Evolutionary conservation across 2,329 filamentous ascomycete genomes (phyloP), one percentile per base, ranked within the genome.

Genomic region (Gaeumannomyces tritici): DNA sequence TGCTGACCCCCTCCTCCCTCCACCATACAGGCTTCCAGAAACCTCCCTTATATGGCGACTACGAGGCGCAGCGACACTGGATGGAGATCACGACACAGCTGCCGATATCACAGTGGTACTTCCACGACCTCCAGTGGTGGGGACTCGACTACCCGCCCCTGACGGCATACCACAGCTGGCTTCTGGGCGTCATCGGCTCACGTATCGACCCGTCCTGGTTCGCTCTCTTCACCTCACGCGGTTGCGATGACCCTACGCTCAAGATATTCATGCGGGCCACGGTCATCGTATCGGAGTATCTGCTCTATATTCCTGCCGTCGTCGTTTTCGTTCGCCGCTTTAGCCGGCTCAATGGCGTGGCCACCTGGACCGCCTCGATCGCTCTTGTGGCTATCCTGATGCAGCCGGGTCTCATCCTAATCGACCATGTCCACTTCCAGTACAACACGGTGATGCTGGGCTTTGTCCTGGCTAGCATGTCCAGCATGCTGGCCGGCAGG

Each of bases 391-490:
- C 93, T 1, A 88, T 99, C 64, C 80, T 99, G 31, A 89, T 99
- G 86, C 95, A 98, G 72, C 95, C 95, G 1, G 87, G 87, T 4
- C 91, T 88, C 0, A 92, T 98, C 51, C 84, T 99, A 31, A 89
- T 99, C 68, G 95, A 99, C 72, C 93, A 99, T 71, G 90, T 93
- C 8, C 95, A 89, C 72, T 99, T 99, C 73, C 95, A 99, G 76
- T 99, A 97, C 76, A 99, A 99, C 73, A 96, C 93, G 0, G 93
- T 99, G 60, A 99, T 99, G 95, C 86, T 99, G 21, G 95, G 96
- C 2, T 85, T 98, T 59, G 86, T 95, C 12, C 79, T 96, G 33
- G 91, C 91, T 0, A 91, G 89, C 69, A 86, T 97, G 78, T 95
- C 93, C 55, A 95, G 90, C 73, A 89, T 98, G 76, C 75, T 96